Percentiles rank a stretch among this genome's conserved stretches.
Conservation (phyloP, 139 green algal genomes). For the Trebouxia sp. region DNA sequence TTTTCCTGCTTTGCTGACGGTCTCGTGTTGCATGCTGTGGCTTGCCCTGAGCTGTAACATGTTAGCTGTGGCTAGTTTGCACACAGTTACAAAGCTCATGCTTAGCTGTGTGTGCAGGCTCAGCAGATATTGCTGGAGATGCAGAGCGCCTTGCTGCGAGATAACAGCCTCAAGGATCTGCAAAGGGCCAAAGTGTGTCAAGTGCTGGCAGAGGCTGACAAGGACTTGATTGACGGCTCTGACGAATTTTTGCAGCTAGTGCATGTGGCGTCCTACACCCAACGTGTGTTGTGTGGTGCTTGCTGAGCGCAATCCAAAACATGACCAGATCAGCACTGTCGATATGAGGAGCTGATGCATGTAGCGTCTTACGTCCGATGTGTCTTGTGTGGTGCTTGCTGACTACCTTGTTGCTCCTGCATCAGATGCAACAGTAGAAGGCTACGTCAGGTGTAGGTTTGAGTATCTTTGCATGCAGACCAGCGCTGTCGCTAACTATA, state of each 20-base stretch:
- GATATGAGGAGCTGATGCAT: conserved; percentile 85
- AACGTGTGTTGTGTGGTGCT: not conserved
- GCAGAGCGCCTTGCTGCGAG: conserved; percentile 60
- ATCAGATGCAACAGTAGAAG: too few relatives aligned
- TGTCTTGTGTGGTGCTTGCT: not conserved
- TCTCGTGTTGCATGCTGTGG: too few relatives aligned
- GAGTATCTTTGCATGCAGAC: too few relatives aligned
- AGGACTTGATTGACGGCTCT: conserved; percentile 75
- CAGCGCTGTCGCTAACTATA: too few relatives aligned
- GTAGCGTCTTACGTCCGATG: conserved; percentile 45
- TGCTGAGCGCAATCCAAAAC: too few relatives aligned
- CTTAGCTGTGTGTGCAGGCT: conserved; percentile 28
- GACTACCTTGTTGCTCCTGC: too few relatives aligned
- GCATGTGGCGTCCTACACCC: conserved; percentile 48
- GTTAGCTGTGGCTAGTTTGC: too few relatives aligned
- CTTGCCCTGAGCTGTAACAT: too few relatives aligned
- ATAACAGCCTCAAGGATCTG: conserved; percentile 40
- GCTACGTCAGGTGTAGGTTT: too few relatives aligned
- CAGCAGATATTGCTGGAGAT: conserved; percentile 80
- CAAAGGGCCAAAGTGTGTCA: conserved; percentile 50
- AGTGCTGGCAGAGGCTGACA: conserved; percentile 74
- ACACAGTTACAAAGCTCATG: too few relatives aligned
- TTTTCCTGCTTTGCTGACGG: too few relatives aligned
- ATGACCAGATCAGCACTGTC: too few relatives aligned
- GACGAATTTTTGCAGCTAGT: conserved; percentile 91